phyloP scores from a whole-genome alignment of 2,329 filamentous ascomycete genomes.

The Knoxdaviesia proteae region DNA sequence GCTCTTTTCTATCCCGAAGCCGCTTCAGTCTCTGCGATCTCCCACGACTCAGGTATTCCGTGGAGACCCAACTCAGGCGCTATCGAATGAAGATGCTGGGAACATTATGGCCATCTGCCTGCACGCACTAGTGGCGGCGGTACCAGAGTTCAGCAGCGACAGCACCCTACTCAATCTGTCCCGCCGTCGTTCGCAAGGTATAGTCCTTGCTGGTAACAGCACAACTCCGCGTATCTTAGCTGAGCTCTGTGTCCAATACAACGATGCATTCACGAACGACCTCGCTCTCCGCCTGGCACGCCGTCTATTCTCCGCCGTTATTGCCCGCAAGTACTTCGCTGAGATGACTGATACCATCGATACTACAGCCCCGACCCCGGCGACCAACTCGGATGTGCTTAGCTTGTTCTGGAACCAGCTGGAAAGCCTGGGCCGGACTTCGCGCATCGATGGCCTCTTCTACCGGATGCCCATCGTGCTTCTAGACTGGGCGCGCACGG shows the following conservation, averaged over 20 bases:
- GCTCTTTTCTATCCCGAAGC: slow-evolving; percentile 33
- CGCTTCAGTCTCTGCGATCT: slow-evolving; percentile 18
- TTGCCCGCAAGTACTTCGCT: slow-evolving; percentile 27
- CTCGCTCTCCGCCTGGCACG: slow-evolving; percentile 36
- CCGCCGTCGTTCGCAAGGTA: slow-evolving; percentile 32
- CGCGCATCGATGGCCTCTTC: slow-evolving; percentile 1
- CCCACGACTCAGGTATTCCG: slow-evolving; percentile 16
- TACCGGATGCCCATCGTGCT: slow-evolving; percentile 15
- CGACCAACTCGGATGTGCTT: slow-evolving; percentile 17
- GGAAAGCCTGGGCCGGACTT: slow-evolving; percentile 23
- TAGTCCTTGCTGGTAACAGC: slow-evolving; percentile 25
- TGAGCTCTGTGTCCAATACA: slow-evolving; percentile 34
- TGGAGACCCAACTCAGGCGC: slow-evolving; percentile 9
- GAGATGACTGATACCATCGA: slow-evolving; percentile 12
- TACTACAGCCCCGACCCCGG: slow-evolving; percentile 3
- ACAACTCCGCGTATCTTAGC: slow-evolving; percentile 21
- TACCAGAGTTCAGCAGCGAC: slow-evolving; percentile 26
- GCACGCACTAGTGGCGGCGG: slow-evolving; percentile 38
- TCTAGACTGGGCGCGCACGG: slow-evolving; percentile 52
- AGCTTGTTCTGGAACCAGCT: slow-evolving; percentile 29
- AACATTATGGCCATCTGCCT: slow-evolving; percentile 37
- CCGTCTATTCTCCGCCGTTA: slow-evolving; percentile 35
- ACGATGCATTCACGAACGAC: slow-evolving; percentile 42
- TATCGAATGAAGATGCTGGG: slow-evolving; percentile 28
- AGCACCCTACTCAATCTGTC: slow-evolving; percentile 36